Base-by-base conservation (phyloP, 768 basidiomycete species). In the Mycena rebaudengoi region DNA sequence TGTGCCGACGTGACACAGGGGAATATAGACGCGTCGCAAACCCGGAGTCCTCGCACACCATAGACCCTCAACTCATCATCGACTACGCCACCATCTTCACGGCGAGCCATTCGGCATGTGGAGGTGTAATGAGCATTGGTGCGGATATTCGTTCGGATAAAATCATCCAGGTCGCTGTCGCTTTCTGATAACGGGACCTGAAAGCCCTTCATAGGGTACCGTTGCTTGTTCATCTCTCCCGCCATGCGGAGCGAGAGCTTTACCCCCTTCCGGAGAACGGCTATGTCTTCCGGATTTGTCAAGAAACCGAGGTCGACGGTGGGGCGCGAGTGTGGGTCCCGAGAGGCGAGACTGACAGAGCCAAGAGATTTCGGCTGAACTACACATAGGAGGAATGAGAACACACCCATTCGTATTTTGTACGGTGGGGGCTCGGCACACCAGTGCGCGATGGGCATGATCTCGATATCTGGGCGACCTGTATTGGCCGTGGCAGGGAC, bases 61-160 rank as follows among this genome's bases (percentile, higher is more conserved):
- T 85, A 79, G 1, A 85, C 85, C 25, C 70, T 64, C 20, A 83
- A 65, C n/a, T 77, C 69, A 37, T 79, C 77, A 64, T 82, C 79
- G 41, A 86, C 82, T 6, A 84, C 83, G 37, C 84, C 85, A 5
- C 61, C 61, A 5, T 65, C 52, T 30, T 60, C 64, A 3, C 54
- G 32, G 11, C 28, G 28, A 14, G 64, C 67, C 69, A 70, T 70
- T 10, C 62, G 25, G 48, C 69, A 70, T 2, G 62, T 39, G 2
- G 66, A 68, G 14, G 77, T 45, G 49, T 77, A 78, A 51, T 79
- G 77, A 48, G 69, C 76, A 35, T 68, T 65, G 21, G 75, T 73
- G 16, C 71, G 62, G 13, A 67, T 30, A 25, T 61, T 20, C 18
- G 48, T 12, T 12, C 68, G 54, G 40, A 74, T 73, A 69, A 70